These are phyloP conservation scores for Mollisiaceae sp. DNA, from an alignment of 2,329 filamentous ascomycete genomes.

Conservation along the genomic window DNA sequence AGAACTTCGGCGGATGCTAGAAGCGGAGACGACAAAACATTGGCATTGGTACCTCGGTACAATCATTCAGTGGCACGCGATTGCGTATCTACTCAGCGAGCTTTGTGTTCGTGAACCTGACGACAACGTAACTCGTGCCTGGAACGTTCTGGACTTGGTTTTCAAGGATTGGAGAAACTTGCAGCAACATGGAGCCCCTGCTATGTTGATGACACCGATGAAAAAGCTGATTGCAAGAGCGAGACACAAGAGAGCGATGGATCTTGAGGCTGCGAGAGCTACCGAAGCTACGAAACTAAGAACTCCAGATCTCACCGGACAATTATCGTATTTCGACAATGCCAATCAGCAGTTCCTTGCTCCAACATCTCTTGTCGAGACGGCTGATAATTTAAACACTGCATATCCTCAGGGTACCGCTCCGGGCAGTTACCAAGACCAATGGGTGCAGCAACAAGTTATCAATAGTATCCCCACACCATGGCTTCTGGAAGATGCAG, in stretches of 20 bases:
- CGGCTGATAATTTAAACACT: neutral
- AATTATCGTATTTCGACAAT: neutral
- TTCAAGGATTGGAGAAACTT: constrained; percentile 18
- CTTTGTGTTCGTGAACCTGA: constrained; percentile 19
- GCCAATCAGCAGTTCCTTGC: neutral
- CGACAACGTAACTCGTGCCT: constrained; percentile 19
- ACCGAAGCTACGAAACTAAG: neutral
- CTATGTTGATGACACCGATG: constrained; percentile 19
- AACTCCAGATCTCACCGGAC: neutral
- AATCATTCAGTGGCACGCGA: constrained; percentile 22
- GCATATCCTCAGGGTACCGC: neutral
- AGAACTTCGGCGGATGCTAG: constrained; percentile 18
- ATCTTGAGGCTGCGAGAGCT: constrained; percentile 14
- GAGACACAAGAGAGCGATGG: constrained; percentile 18
- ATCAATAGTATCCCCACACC: constrained; percentile 9
- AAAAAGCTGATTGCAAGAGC: constrained; percentile 23
- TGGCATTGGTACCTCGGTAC: constrained; percentile 24
- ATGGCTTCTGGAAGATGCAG: constrained; percentile 21
- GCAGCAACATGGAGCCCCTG: constrained; percentile 17
- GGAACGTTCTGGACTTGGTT: constrained; percentile 18
- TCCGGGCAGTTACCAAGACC: neutral
- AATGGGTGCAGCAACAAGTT: constrained; percentile 13
- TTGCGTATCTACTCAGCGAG: constrained; percentile 21
- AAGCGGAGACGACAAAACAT: constrained; percentile 18
- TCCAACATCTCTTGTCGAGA: neutral